Conservation (phyloP, 306 rosid genomes). For the Trichosanthes cucumerina region DNA sequence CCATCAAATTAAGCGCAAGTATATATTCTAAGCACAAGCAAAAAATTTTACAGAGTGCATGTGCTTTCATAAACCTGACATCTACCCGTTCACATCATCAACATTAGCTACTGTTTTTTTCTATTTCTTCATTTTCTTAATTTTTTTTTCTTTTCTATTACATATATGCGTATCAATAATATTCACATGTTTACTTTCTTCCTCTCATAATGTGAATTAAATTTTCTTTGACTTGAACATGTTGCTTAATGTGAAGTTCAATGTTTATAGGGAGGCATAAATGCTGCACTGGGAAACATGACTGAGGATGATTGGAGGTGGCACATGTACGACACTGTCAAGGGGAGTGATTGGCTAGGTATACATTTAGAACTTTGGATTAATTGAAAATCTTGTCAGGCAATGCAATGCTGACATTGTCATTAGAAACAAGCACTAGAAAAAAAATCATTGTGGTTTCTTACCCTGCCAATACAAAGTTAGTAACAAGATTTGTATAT, state of each 20-base stretch:
- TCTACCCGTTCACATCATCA: no score
- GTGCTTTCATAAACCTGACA: neutral
- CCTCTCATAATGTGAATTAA: neutral
- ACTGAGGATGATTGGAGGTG: conserved; percentile 96
- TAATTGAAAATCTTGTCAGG: neutral
- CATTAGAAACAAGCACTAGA: neutral
- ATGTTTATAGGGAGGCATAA: conserved; percentile 68
- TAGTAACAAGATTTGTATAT: neutral
- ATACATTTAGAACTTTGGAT: neutral
- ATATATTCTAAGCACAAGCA: neutral
- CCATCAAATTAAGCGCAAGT: neutral
- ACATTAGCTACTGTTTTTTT: neutral
- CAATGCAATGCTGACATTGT: neutral
- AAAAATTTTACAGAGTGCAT: neutral
- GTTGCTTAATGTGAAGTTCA: neutral
- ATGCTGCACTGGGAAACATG: conserved; percentile 93
- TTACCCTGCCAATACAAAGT: neutral
- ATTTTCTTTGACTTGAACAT: neutral
- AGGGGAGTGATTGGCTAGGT: conserved; percentile 98
- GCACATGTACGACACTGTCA: conserved; percentile 96
- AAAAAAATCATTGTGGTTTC: neutral
- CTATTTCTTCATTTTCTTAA: neutral
- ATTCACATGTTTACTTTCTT: neutral
- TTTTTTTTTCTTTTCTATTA: neutral
- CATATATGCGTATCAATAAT: neutral